Conservation (phyloP, 2,329 filamentous ascomycete species). For the Trichoderma sp. region DNA sequence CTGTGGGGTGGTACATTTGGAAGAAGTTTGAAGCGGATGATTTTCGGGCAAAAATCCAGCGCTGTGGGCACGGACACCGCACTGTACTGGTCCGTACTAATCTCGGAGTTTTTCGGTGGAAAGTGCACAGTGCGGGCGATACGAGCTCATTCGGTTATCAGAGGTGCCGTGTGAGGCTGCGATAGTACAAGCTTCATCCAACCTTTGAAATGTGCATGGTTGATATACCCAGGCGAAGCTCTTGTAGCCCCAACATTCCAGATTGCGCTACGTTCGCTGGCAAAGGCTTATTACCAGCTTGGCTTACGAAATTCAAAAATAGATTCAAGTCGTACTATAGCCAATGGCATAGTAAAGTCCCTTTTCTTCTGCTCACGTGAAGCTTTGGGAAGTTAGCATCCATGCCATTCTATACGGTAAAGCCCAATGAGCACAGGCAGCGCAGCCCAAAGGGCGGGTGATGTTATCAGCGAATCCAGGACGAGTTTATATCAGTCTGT, state of each 20-base stretch:
- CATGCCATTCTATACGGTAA: not conserved
- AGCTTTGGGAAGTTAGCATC: not conserved
- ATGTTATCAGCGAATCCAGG: not conserved
- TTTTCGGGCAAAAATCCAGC: constrained; percentile 32
- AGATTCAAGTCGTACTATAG: not conserved
- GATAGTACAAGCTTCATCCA: not conserved
- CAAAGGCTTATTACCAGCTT: constrained; percentile 36
- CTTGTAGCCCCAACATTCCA: not conserved
- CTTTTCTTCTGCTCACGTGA: not conserved
- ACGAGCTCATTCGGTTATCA: not conserved
- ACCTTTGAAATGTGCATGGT: not conserved
- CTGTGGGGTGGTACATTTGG: constrained; percentile 36
- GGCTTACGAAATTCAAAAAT: not conserved
- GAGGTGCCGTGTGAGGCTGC: not conserved
- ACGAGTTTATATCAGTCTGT: not conserved
- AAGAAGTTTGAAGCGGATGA: constrained; percentile 29
- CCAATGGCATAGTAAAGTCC: not conserved
- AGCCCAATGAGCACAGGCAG: not conserved
- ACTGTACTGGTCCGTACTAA: constrained; percentile 17
- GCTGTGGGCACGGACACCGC: constrained; percentile 25
- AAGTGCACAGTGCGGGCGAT: not conserved
- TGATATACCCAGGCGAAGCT: not conserved
- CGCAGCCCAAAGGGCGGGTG: not conserved
- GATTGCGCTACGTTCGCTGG: not conserved
- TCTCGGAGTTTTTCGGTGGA: not conserved